Conservation (phyloP, 164 flowering plant genomes). For the Echeveria elegans region DNA sequence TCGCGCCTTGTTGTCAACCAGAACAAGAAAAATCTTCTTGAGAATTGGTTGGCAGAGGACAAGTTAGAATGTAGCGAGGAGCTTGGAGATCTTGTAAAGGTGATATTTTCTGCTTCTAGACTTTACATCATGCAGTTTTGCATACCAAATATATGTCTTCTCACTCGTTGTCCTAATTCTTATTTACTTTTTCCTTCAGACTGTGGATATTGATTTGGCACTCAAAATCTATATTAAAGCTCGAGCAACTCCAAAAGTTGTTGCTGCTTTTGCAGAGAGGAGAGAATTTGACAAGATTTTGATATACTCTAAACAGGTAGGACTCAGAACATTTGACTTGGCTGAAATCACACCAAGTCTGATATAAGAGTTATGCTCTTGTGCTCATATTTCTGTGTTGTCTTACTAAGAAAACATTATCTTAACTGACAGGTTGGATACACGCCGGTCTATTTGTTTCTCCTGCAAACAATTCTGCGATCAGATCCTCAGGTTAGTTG, state of each 20-base stretch:
- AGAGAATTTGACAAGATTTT: conserved; percentile 97
- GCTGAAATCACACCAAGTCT: neutral
- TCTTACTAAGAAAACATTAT: neutral
- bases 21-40: conserved; percentile 89
- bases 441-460: conserved; percentile 89
- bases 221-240: conserved; percentile 95
- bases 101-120: conserved; percentile 6
- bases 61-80: conserved; percentile 97
- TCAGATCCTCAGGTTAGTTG: conserved; percentile 86
- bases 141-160: neutral
- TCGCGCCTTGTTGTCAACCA: conserved; percentile 97
- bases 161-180: neutral
- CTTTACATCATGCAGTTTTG: neutral
- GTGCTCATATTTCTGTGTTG: neutral
- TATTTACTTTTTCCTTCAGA: conserved; percentile 33
- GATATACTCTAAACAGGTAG: conserved; percentile 95
- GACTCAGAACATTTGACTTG: neutral
- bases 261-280: conserved; percentile 98
- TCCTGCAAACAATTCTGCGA: conserved; percentile 91
- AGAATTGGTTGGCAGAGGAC: conserved; percentile 98
- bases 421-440: conserved; percentile 92
- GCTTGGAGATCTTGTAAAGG: conserved; percentile 99
- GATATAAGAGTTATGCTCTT: neutral
- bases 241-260: conserved; percentile 97
- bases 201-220: conserved; percentile 98